Conservation (phyloP, 2,329 filamentous ascomycete species). For the Fusarium sp. region DNA sequence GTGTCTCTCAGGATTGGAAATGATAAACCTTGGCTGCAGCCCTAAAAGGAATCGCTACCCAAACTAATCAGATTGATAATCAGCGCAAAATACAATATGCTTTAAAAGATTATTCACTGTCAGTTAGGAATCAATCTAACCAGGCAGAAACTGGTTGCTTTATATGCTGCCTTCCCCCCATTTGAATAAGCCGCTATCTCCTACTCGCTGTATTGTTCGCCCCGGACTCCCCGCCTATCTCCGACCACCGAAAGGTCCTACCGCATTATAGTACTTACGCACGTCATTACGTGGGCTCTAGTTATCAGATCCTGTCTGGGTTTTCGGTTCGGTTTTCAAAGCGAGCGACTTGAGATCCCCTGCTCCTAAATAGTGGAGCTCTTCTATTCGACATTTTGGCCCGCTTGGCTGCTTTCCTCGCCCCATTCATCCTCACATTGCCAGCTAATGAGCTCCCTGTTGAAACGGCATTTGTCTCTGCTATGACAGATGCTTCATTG, state of each 20-base stretch:
- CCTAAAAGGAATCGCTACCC: conserved; percentile 3
- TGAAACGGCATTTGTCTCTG: neutral
- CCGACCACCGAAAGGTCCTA: conserved; percentile 26
- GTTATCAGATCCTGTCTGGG: conserved; percentile 27
- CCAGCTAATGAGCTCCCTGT: neutral
- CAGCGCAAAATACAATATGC: neutral
- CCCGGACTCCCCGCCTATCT: conserved; percentile 22
- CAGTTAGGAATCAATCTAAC: neutral
- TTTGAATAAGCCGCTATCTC: conserved; percentile 21
- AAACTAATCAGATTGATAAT: neutral
- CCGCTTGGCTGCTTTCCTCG: neutral
- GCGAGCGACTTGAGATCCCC: conserved; percentile 2
- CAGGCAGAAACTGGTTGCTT: neutral
- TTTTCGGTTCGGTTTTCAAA: neutral
- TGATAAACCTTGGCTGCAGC: neutral
- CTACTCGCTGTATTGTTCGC: conserved; percentile 28
- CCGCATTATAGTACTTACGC: neutral
- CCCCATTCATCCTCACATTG: neutral
- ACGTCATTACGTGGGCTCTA: conserved; percentile 25
- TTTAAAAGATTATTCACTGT: neutral
- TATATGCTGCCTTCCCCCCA: neutral
- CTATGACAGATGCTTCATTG: conserved; percentile 2
- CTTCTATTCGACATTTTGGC: neutral
- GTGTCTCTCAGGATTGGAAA: neutral
- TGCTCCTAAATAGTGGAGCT: conserved; percentile 3